These are phyloP conservation scores for Botrytis hyacinthi DNA, from an alignment of 2,329 filamentous ascomycete species.

Conservation along the genomic window DNA sequence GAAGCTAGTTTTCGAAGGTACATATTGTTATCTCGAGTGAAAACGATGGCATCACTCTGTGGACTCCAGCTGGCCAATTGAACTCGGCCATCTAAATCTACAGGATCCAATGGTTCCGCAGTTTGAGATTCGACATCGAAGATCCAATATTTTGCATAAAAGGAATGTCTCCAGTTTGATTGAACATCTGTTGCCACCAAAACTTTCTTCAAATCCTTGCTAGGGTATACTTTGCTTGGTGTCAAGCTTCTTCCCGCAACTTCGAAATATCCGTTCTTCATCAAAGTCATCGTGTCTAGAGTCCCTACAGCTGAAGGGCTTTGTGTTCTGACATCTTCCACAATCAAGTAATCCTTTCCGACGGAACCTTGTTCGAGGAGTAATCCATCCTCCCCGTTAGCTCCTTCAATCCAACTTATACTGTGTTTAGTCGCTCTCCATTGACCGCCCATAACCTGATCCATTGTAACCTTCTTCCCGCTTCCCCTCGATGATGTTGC, in stretches of 20 bases:
- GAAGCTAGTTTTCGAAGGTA: constrained; percentile 67
- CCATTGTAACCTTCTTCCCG: constrained; percentile 70
- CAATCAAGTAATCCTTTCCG: constrained; percentile 73
- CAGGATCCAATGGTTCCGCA: constrained; percentile 73
- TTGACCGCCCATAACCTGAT: constrained; percentile 64
- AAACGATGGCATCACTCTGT: constrained; percentile 80
- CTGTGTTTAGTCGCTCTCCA: constrained; percentile 64
- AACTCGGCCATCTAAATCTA: constrained; percentile 60
- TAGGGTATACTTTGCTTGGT: constrained; percentile 69
- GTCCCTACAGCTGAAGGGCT: constrained; percentile 45
- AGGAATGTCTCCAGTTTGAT: constrained; percentile 88
- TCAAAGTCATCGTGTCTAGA: constrained; percentile 64
- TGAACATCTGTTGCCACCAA: constrained; percentile 71
- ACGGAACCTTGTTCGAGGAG: constrained; percentile 65
- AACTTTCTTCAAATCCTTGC: constrained; percentile 80
- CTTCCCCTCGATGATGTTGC: constrained; percentile 60
- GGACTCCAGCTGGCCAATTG: constrained; percentile 92
- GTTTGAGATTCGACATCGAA: constrained; percentile 82
- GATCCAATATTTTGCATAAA: constrained; percentile 83
- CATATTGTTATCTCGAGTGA: constrained; percentile 86
- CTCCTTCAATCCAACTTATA: constrained; percentile 75
- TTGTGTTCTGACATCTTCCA: constrained; percentile 75
- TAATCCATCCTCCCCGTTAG: constrained; percentile 77
- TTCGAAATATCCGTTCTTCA: constrained; percentile 65
- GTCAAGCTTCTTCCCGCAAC: constrained; percentile 54